phyloP scores from a whole-genome alignment of 2,329 filamentous ascomycete genomes.

The Monosporascus sp. region DNA sequence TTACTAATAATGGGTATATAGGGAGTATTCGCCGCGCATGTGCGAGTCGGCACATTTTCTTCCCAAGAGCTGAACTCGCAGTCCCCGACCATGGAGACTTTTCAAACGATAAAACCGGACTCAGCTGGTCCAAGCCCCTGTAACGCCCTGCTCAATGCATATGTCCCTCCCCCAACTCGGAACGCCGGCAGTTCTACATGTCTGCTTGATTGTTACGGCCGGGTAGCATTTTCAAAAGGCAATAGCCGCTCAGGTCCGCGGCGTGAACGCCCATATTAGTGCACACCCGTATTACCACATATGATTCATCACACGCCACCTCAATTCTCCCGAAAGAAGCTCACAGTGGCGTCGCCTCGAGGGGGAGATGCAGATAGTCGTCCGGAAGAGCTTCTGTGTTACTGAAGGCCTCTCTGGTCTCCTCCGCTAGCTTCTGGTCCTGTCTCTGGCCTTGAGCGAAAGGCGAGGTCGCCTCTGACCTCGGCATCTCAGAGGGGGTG shows the following conservation, averaged over 20 bases:
- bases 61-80: neutral
- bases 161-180: neutral
- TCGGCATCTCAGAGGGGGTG: conserved; percentile 37
- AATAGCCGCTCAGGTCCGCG: neutral
- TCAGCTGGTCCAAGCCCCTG: neutral
- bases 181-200: neutral
- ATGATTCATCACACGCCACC: neutral
- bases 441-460: conserved; percentile 7
- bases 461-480: conserved; percentile 19
- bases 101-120: neutral
- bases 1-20: neutral
- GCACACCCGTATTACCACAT: neutral
- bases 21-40: neutral
- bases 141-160: neutral
- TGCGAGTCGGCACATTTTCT: neutral
- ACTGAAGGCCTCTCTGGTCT: conserved; percentile 19
- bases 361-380: conserved; percentile 18
- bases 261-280: neutral
- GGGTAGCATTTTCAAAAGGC: neutral
- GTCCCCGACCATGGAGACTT: neutral
- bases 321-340: neutral
- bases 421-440: conserved; percentile 9
- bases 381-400: conserved; percentile 10
- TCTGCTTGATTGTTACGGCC: neutral
- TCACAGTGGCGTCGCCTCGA: conserved; percentile 7